Conservation (phyloP, 495 filamentous ascomycete species). For the Podospora bellae-mahoneyi region DNA sequence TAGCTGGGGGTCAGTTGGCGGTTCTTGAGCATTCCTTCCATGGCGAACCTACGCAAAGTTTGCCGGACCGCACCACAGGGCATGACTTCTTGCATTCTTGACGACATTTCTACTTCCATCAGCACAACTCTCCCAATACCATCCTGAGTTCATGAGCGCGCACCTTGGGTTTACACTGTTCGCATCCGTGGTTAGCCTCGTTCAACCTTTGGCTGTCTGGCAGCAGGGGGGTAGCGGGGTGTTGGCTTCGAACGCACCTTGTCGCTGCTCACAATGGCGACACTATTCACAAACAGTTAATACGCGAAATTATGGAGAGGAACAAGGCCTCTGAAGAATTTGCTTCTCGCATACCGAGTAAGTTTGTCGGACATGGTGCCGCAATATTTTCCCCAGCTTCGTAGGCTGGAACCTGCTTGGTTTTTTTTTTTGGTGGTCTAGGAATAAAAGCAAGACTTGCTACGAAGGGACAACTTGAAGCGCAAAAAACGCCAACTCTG, state of each 20-base stretch:
- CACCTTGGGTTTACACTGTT: conserved; percentile 96
- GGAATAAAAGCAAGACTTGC: background rate
- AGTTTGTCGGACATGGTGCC: conserved; percentile 39
- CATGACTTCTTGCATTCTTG: conserved; percentile 99
- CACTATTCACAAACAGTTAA: conserved; percentile 53
- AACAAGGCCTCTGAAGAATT: background rate
- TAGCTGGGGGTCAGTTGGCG: conserved; percentile 4
- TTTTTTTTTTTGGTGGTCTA: background rate
- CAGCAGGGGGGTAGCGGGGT: background rate
- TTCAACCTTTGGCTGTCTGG: conserved; percentile 6
- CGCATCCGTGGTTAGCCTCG: conserved; percentile 17
- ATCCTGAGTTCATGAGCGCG: conserved; percentile 5
- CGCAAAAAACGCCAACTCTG: conserved; percentile 3
- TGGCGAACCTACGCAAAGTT: conserved; percentile 62
- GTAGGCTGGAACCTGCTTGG: background rate
- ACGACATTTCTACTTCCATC: conserved; percentile 44
- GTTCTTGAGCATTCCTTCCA: background rate
- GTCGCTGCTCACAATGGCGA: conserved; percentile 96
- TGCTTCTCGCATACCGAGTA: conserved; percentile 29
- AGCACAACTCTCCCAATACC: conserved; percentile 8
- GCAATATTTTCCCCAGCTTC: background rate
- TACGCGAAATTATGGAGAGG: background rate
- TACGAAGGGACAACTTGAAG: background rate
- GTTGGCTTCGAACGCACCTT: conserved; percentile 60
- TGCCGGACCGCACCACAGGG: conserved; percentile 93